Conservation (phyloP, 2,329 filamentous ascomycete genomes). For the Trichoderma sp. region DNA sequence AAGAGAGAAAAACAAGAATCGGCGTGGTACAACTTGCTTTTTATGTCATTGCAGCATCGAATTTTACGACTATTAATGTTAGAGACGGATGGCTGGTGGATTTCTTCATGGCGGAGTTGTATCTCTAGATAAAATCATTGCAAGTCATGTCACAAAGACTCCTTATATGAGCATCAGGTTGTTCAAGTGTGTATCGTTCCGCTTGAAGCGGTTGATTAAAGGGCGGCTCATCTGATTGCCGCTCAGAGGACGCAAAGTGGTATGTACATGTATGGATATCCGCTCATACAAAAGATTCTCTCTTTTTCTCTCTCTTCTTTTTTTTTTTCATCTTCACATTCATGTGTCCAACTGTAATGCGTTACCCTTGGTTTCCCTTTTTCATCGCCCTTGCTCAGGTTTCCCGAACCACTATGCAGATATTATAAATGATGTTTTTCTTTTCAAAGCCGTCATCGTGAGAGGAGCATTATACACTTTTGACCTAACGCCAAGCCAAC, state of each 20-base stretch:
- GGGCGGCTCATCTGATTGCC: constrained; percentile 10
- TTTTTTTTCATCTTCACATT: constrained; percentile 15
- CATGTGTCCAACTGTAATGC: constrained; percentile 20
- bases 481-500: constrained; percentile 37
- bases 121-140: background rate
- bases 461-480: constrained; percentile 47
- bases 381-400: background rate
- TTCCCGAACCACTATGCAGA: constrained; percentile 29
- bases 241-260: constrained; percentile 15
- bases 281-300: constrained; percentile 15
- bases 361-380: background rate
- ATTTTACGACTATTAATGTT: background rate
- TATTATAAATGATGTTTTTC: background rate
- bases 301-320: background rate
- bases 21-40: background rate
- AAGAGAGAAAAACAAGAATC: background rate
- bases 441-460: constrained; percentile 37
- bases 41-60: background rate
- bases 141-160: background rate
- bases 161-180: background rate
- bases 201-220: constrained; percentile 19
- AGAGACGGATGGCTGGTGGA: background rate
- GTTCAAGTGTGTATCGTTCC: constrained; percentile 9
- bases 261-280: constrained; percentile 24
- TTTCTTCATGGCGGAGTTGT: background rate